Conservation (phyloP, 2,329 filamentous ascomycete genomes). For the Cladosporium austrohemisphaericum region DNA sequence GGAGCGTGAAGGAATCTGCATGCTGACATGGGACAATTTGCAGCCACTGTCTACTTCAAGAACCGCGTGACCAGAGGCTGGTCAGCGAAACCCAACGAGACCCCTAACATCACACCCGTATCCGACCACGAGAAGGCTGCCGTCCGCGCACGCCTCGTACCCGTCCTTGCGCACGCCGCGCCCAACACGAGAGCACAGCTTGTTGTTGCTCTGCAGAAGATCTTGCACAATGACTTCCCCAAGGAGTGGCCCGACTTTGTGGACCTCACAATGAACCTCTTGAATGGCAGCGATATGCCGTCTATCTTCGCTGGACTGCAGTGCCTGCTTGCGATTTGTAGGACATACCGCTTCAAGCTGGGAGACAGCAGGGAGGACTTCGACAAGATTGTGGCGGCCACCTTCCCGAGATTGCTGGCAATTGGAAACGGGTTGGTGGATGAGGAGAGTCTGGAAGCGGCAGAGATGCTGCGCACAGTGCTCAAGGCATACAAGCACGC, state of each 20-base stretch:
- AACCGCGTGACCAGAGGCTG: slow-evolving; percentile 94
- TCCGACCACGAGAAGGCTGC: slow-evolving; percentile 82
- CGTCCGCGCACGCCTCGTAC: slow-evolving; percentile 83
- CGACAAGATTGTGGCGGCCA: slow-evolving; percentile 86
- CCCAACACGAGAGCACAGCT: slow-evolving; percentile 86
- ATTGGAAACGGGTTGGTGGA: slow-evolving; percentile 87
- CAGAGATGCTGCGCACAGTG: slow-evolving; percentile 92
- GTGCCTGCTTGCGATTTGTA: slow-evolving; percentile 89
- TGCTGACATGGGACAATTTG: slow-evolving; percentile 16
- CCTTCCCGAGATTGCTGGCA: slow-evolving; percentile 79
- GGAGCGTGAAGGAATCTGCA: not conserved
- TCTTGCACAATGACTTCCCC: slow-evolving; percentile 93
- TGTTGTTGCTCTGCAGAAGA: slow-evolving; percentile 90
- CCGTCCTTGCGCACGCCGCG: slow-evolving; percentile 72
- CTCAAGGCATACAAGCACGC: slow-evolving; percentile 98
- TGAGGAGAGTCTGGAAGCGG: slow-evolving; percentile 88
- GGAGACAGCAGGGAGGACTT: slow-evolving; percentile 81
- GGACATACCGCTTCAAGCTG: slow-evolving; percentile 90
- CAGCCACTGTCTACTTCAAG: slow-evolving; percentile 96
- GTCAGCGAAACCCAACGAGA: slow-evolving; percentile 71
- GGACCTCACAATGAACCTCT: slow-evolving; percentile 82
- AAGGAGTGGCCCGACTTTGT: slow-evolving; percentile 91
- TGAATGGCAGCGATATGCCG: slow-evolving; percentile 78
- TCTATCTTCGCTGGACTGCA: slow-evolving; percentile 92
- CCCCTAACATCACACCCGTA: slow-evolving; percentile 57